phyloP scores from a whole-genome alignment of 2,329 filamentous ascomycete genomes.

The Elsinoe arachidis region DNA sequence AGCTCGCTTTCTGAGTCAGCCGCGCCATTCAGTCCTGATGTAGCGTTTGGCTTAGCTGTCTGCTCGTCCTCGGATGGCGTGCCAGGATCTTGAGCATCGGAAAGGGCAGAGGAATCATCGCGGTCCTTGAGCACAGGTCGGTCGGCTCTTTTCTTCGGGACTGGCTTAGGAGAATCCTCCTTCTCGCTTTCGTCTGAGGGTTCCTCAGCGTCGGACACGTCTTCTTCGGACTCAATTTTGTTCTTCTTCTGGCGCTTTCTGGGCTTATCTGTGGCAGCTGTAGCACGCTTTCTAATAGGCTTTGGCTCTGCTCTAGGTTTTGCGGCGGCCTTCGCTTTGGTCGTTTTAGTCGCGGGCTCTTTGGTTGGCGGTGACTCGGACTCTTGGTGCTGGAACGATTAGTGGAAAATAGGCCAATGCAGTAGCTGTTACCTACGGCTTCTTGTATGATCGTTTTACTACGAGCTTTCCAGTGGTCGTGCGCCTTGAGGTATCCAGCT shows the following conservation, averaged over 20 bases:
- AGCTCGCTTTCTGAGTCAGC: conserved; percentile 49
- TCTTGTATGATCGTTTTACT: conserved; percentile 47
- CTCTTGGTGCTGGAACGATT: not conserved
- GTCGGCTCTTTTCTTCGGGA: conserved; percentile 13
- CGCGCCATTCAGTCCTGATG: conserved; percentile 8
- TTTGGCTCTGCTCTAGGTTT: not conserved
- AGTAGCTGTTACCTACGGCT: conserved; percentile 27
- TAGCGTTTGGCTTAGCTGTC: conserved; percentile 7
- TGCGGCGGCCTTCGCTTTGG: not conserved
- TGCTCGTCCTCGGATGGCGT: conserved; percentile 9
- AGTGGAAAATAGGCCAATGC: not conserved
- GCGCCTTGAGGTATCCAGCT: conserved; percentile 47
- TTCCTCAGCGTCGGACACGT: not conserved
- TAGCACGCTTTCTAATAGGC: not conserved
- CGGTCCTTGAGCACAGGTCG: conserved; percentile 11
- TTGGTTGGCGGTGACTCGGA: conserved; percentile 11
- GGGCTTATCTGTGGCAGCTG: not conserved
- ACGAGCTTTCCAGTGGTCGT: conserved; percentile 44
- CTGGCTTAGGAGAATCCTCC: not conserved
- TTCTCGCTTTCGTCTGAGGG: not conserved
- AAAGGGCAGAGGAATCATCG: conserved; percentile 14
- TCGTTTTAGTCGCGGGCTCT: conserved; percentile 7
- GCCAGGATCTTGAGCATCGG: conserved; percentile 7
- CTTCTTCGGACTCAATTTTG: conserved; percentile 5
- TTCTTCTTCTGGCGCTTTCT: conserved; percentile 2